phyloP scores from a whole-genome alignment of 2,329 filamentous ascomycete species.

The Fusarium newnesense region DNA sequence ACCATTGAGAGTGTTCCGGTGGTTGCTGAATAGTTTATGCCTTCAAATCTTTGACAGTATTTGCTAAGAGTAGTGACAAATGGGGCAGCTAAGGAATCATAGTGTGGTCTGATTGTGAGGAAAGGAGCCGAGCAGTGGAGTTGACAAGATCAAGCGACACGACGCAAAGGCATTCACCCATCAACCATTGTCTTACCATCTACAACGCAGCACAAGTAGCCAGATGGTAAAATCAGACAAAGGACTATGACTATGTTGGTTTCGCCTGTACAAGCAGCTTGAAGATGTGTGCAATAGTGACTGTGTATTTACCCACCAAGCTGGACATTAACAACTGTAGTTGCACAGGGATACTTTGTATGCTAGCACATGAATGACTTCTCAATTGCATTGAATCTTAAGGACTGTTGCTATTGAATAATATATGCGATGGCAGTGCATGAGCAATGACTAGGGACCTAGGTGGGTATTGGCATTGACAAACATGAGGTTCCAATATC shows the following conservation, averaged over 20 bases:
- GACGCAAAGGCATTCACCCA: conserved; percentile 21
- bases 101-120: background rate
- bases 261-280: background rate
- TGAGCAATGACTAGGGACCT: background rate
- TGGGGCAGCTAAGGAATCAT: background rate
- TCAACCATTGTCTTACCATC: conserved; percentile 13
- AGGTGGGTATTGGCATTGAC: background rate
- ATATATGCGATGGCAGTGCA: background rate
- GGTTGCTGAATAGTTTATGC: background rate
- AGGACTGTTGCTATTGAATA: background rate
- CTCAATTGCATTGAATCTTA: background rate
- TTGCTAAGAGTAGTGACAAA: conserved; percentile 9
- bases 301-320: background rate
- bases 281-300: background rate
- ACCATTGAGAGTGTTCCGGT: background rate
- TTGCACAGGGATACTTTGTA: background rate
- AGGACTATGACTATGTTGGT: background rate
- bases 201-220: background rate
- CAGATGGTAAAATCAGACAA: conserved; percentile 18
- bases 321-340: background rate
- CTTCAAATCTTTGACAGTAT: conserved; percentile 27
- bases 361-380: background rate
- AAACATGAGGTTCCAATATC: background rate
- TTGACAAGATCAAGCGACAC: conserved; percentile 10
- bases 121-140: conserved; percentile 1